Conservation (phyloP, 2,329 filamentous ascomycete genomes). For the Fonsecaea erecta region DNA sequence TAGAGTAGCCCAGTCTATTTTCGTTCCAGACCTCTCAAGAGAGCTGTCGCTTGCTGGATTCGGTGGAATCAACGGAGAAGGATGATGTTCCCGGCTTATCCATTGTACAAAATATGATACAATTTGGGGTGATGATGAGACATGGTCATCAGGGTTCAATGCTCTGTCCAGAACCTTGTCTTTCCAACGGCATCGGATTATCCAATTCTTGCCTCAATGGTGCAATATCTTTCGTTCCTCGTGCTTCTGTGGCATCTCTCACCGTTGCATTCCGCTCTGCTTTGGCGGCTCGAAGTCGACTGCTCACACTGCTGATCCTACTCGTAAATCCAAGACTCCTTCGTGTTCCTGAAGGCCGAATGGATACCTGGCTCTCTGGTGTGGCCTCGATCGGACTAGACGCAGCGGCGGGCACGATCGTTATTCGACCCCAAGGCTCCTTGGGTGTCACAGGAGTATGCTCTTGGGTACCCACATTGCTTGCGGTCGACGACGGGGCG, state of each 20-base stretch:
- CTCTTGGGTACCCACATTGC: slow-evolving; percentile 19
- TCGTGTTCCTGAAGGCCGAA: slow-evolving; percentile 20
- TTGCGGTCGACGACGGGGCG: slow-evolving; percentile 17
- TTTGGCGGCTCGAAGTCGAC: slow-evolving; percentile 34
- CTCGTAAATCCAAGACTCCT: slow-evolving; percentile 37
- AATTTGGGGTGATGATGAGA: slow-evolving; percentile 7
- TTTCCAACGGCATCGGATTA: slow-evolving; percentile 26
- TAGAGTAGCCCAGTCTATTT: slow-evolving; percentile 5
- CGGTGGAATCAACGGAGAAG: slow-evolving; percentile 6
- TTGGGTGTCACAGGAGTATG: slow-evolving; percentile 29
- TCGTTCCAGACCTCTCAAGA: slow-evolving; percentile 7
- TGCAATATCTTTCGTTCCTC: slow-evolving; percentile 22
- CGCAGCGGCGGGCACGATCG: slow-evolving; percentile 28
- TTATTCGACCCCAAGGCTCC: slow-evolving; percentile 35
- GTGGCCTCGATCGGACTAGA: slow-evolving; percentile 32
- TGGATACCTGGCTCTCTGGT: slow-evolving; percentile 24
- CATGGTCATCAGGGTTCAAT: slow-evolving; percentile 17
- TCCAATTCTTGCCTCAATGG: slow-evolving; percentile 30
- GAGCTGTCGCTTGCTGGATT: background rate
- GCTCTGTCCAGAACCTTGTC: slow-evolving; percentile 28
- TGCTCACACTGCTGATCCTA: slow-evolving; percentile 36
- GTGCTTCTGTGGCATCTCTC: slow-evolving; percentile 20
- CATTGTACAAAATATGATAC: slow-evolving; percentile 20
- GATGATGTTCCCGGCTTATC: slow-evolving; percentile 13
- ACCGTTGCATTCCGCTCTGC: slow-evolving; percentile 27